A percentile compares a stretch with the other conserved stretches of the same genome.
These are phyloP conservation scores for Talaromyces sp. DNA, from an alignment of 2,329 filamentous ascomycete genomes.

Conservation along the genomic window DNA sequence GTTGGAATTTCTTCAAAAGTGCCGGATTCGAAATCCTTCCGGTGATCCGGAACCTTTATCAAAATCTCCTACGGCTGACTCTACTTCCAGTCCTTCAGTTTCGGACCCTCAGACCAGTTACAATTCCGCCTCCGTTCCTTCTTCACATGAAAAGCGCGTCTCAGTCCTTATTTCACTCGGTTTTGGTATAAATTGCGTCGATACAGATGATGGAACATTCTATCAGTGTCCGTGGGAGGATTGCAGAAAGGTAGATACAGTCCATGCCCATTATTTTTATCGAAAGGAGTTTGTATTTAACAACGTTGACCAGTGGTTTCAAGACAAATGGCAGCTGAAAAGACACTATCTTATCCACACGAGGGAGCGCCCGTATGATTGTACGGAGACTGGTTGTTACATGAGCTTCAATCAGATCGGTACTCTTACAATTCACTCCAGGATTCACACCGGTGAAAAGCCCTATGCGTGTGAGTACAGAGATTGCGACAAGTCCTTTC, in stretches of 20 bases:
- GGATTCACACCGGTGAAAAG: conserved; percentile 45
- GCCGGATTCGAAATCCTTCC: not conserved
- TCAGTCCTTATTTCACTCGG: not conserved
- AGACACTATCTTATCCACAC: conserved; percentile 48
- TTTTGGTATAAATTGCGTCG: not conserved
- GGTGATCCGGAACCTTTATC: not conserved
- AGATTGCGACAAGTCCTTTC: conserved; percentile 43
- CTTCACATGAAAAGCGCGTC: not conserved
- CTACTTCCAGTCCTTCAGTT: not conserved
- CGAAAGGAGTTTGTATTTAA: not conserved
- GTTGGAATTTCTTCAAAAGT: not conserved
- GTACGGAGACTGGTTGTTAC: conserved; percentile 42
- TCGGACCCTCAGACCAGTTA: not conserved
- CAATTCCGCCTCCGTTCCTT: too few relatives aligned
- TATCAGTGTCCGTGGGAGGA: conserved; percentile 34
- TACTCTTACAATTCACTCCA: conserved; percentile 44
- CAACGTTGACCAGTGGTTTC: conserved; percentile 38
- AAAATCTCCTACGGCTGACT: not conserved
- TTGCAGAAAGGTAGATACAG: conserved; percentile 40
- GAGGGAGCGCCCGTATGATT: conserved; percentile 47
- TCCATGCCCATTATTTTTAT: not conserved
- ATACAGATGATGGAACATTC: not conserved
- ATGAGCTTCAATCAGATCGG: conserved; percentile 49
- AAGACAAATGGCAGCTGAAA: conserved; percentile 48
- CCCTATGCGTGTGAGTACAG: conserved; percentile 37